These are phyloP conservation scores for Earliella scabrosa DNA, from an alignment of 1,284 basidiomycete genomes.

Conservation along the genomic window DNA sequence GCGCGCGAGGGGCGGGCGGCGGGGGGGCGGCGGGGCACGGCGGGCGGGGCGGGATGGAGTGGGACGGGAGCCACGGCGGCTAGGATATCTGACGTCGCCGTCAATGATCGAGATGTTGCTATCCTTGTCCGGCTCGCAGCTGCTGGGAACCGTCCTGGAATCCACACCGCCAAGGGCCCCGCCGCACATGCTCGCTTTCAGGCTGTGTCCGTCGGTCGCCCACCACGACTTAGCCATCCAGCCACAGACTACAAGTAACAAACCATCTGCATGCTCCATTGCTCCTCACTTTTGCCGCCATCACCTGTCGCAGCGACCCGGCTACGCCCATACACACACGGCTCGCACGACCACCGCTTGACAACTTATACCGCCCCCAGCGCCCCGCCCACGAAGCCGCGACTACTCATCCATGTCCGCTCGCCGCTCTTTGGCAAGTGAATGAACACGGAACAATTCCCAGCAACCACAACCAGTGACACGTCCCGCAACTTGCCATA, in stretches of 20 bases:
- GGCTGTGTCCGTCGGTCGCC: too few relatives aligned
- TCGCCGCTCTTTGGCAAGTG: too few relatives aligned
- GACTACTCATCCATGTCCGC: background rate
- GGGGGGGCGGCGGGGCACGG: background rate
- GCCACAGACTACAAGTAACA: too few relatives aligned
- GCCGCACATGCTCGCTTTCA: background rate
- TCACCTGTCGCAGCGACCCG: background rate
- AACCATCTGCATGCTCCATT: too few relatives aligned
- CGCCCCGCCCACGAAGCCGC: background rate
- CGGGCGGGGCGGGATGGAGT: background rate
- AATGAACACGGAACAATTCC: too few relatives aligned
- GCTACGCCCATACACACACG: background rate
- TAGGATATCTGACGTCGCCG: constrained; percentile 11
- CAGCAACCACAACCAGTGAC: too few relatives aligned
- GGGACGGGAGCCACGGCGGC: background rate
- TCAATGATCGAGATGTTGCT: constrained; percentile 8
- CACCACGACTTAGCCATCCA: background rate
- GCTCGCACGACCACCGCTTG: too few relatives aligned
- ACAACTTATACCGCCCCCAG: background rate
- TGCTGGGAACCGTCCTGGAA: constrained; percentile 8
- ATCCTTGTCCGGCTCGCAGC: constrained; percentile 5
- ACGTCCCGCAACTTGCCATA: too few relatives aligned
- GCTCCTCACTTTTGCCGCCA: background rate
- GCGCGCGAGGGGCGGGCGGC: too few relatives aligned
- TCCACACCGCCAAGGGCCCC: constrained; percentile 8